Percentiles rank a stretch among this genome's conserved stretches.
phyloP scores from a whole-genome alignment of 306 rosid species.

The Dalbergia cochinchinensis region DNA sequence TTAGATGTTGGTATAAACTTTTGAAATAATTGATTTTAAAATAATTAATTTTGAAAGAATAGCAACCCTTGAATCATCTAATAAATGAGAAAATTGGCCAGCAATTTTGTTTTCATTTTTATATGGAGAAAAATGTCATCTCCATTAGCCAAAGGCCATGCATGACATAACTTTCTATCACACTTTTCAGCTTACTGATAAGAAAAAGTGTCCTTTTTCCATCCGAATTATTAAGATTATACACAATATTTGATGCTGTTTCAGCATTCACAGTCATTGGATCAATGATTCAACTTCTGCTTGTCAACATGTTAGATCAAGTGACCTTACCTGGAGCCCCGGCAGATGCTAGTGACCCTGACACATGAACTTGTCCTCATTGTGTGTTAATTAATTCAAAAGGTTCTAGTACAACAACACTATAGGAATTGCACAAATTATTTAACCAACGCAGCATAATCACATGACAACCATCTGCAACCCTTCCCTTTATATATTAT shows the following conservation, averaged over 20 bases:
- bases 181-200: background rate
- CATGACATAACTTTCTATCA: background rate
- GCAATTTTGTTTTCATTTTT: background rate
- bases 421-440: conserved; percentile 36
- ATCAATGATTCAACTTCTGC: conserved; percentile 30
- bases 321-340: conserved; percentile 40
- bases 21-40: too few relatives aligned
- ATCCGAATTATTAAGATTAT: conserved; percentile 35
- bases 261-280: conserved; percentile 34
- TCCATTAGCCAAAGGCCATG: background rate
- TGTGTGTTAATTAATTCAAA: conserved; percentile 26
- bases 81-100: too few relatives aligned
- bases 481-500: conserved; percentile 43
- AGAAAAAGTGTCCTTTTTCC: conserved; percentile 24
- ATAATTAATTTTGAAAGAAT: too few relatives aligned
- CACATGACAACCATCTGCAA: conserved; percentile 51
- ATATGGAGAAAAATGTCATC: background rate
- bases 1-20: too few relatives aligned
- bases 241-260: conserved; percentile 27
- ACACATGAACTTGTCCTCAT: conserved; percentile 47
- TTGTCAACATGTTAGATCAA: conserved; percentile 50
- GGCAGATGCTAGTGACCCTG: conserved; percentile 41
- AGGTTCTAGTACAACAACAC: conserved; percentile 18
- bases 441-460: conserved; percentile 38
- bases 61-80: too few relatives aligned